phyloP scores from a whole-genome alignment of 163 green algal species.

The Volvox carteri region DNA sequence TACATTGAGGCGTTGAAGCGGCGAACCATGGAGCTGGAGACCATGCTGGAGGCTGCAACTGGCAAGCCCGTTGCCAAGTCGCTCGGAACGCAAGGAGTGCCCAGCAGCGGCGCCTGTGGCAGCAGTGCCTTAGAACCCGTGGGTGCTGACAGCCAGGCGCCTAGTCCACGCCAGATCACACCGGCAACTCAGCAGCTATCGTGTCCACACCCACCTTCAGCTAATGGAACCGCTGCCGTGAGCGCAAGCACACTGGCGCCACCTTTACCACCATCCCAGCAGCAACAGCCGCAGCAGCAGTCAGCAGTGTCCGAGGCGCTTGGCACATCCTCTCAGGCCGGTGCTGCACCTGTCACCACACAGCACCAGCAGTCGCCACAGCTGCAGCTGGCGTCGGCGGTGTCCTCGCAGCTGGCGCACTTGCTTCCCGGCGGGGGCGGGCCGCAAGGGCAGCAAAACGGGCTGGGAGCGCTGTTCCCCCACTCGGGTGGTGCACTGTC shows the following conservation, averaged over 20 bases:
- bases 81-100: not conserved
- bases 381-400: slow-evolving; percentile 2
- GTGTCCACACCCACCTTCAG: not conserved
- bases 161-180: not conserved
- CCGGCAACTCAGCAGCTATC: not conserved
- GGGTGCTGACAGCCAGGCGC: not conserved
- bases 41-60: not conserved
- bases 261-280: not conserved
- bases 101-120: not conserved
- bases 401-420: slow-evolving; percentile 2
- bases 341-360: not conserved
- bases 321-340: not conserved
- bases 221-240: not conserved
- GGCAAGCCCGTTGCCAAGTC: slow-evolving; percentile 33
- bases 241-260: not conserved
- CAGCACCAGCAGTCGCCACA: not conserved
- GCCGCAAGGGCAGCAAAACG: not conserved
- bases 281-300: not conserved
- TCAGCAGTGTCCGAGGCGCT: not conserved
- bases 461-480: not conserved
- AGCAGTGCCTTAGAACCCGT: not conserved
- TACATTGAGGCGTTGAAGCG: slow-evolving; percentile 82
- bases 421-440: not conserved
- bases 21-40: slow-evolving; percentile 76
- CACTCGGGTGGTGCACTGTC: slow-evolving; percentile 3